Percentiles rank a stretch among this genome's conserved stretches.
phyloP scores from a whole-genome alignment of 371 early-diverging fungal species.

The Mucor sp. region DNA sequence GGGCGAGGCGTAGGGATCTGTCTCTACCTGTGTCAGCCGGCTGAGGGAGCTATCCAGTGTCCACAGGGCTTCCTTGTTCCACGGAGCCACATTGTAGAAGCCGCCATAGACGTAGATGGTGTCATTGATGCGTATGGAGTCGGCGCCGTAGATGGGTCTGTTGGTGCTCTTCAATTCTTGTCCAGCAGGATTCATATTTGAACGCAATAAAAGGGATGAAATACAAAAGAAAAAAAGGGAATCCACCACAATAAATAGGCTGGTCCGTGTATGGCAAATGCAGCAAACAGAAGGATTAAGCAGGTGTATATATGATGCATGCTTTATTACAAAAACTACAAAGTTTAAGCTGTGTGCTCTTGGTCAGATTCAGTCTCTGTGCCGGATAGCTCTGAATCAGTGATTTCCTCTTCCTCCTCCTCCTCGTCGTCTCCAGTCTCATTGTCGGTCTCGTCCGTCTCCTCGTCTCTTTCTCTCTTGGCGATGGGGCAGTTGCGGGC shows the following conservation, averaged over 20 bases:
- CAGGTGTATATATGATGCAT: background rate
- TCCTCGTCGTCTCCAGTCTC: slow-evolving; percentile 6
- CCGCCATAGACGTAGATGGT: slow-evolving; percentile 37
- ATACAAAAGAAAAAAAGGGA: background rate
- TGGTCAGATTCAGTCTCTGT: slow-evolving; percentile 6
- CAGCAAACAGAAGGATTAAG: background rate
- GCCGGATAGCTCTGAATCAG: background rate
- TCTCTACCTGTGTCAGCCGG: slow-evolving; percentile 23
- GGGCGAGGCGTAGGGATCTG: slow-evolving; percentile 35
- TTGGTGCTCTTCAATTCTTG: slow-evolving; percentile 36
- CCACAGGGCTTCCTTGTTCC: slow-evolving; percentile 41
- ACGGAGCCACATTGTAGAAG: slow-evolving; percentile 31
- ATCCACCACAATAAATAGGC: background rate
- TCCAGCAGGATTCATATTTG: slow-evolving; percentile 10
- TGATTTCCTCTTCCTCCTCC: slow-evolving; percentile 10
- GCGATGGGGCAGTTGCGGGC: slow-evolving; percentile 48
- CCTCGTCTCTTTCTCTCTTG: slow-evolving; percentile 36
- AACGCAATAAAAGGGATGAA: background rate
- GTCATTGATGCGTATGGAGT: slow-evolving; percentile 21
- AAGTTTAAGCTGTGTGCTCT: background rate
- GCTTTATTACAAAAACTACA: background rate
- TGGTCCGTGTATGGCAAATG: background rate
- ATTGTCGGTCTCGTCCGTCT: slow-evolving; percentile 7
- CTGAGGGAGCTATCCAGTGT: slow-evolving; percentile 2
- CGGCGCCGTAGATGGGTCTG: slow-evolving; percentile 32